A percentile compares a stretch with the other conserved stretches of the same genome.
Evolutionary conservation across 1,139 yeast genomes (phyloP).

Genomic region (Chernovozyma sophiae-reginae): DNA sequence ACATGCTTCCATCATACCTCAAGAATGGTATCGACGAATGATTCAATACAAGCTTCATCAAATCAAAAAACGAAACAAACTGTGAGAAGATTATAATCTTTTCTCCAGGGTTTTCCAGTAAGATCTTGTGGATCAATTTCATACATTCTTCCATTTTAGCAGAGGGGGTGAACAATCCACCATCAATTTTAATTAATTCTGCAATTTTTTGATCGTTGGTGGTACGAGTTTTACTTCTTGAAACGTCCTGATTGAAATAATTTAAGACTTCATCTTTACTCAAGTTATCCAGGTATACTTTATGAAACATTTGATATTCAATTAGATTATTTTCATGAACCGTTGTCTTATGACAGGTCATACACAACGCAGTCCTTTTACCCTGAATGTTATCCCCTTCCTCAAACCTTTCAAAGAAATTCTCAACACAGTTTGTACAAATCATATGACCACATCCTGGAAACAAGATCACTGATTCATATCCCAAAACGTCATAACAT

Average conservation of each 20-base stretch:
- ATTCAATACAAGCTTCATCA: conserved; percentile 56
- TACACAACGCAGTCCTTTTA: conserved; percentile 47
- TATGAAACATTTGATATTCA: conserved; percentile 50
- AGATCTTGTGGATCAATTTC: conserved; percentile 41
- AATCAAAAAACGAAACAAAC: conserved; percentile 73
- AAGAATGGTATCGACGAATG: conserved; percentile 47
- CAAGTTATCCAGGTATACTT: conserved; percentile 25
- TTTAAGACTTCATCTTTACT: conserved; percentile 22
- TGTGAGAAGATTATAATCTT: conserved; percentile 80
- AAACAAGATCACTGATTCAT: conserved; percentile 42
- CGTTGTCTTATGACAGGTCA: conserved; percentile 34
- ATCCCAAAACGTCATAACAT: conserved; percentile 60
- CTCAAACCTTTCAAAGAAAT: conserved; percentile 43
- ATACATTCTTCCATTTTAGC: conserved; percentile 54
- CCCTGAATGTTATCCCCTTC: conserved; percentile 28
- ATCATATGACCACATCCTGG: conserved; percentile 68
- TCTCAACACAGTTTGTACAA: conserved; percentile 58
- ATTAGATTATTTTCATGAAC: conserved; percentile 43
- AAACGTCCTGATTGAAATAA: conserved; percentile 66
- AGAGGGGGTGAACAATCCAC: conserved; percentile 38
- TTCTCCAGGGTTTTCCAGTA: conserved; percentile 43
- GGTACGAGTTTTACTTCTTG: conserved; percentile 38
- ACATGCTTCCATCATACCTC: conserved; percentile 82
- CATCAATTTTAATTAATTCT: conserved; percentile 25
- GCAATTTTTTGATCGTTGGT: conserved; percentile 17